Percentiles rank a stretch among this genome's conserved stretches.
These are phyloP conservation scores for Metschnikowia orientalis DNA, from an alignment of 805 yeast genomes.

Conservation along the genomic window DNA sequence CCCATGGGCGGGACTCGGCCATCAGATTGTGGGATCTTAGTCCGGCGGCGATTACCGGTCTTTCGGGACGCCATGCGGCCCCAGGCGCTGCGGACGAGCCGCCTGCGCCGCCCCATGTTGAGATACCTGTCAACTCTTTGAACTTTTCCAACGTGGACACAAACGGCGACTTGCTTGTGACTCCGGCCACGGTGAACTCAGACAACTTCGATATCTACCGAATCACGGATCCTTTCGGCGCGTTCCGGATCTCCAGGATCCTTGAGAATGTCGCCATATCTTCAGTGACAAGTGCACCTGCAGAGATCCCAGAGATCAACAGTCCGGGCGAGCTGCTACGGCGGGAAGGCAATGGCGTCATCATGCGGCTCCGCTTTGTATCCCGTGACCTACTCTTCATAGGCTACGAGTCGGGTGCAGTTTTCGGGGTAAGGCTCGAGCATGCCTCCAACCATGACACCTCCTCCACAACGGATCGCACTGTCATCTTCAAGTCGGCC, in stretches of 20 bases:
- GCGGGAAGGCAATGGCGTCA: slow-evolving; percentile 50
- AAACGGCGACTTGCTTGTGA: slow-evolving; percentile 28
- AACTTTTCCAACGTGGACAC: slow-evolving; percentile 61
- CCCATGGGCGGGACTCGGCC: slow-evolving; percentile 67
- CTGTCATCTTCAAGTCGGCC: slow-evolving; percentile 26
- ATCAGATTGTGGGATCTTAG: slow-evolving; percentile 42
- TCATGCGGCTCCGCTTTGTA: slow-evolving; percentile 53
- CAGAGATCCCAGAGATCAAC: slow-evolving; percentile 10
- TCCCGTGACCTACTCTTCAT: slow-evolving; percentile 31
- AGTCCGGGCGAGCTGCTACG: slow-evolving; percentile 3
- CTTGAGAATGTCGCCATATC: slow-evolving; percentile 27
- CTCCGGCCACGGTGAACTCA: slow-evolving; percentile 64
- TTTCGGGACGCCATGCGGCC: slow-evolving; percentile 6
- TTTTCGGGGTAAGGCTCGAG: slow-evolving; percentile 26
- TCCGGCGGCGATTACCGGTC: neutral
- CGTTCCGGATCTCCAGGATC: slow-evolving; percentile 26
- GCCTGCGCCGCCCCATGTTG: slow-evolving; percentile 25
- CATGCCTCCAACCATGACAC: slow-evolving; percentile 5
- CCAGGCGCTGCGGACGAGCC: slow-evolving; percentile 3
- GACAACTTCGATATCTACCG: slow-evolving; percentile 60
- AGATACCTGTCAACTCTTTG: slow-evolving; percentile 67
- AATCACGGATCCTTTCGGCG: slow-evolving; percentile 21
- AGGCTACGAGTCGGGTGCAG: slow-evolving; percentile 75
- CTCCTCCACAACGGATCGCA: slow-evolving; percentile 5
- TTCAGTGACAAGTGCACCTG: slow-evolving; percentile 1